Percentiles rank a stretch among this genome's conserved stretches.
phyloP scores from a whole-genome alignment of 345 rosid genomes.

The Turnera subulata region DNA sequence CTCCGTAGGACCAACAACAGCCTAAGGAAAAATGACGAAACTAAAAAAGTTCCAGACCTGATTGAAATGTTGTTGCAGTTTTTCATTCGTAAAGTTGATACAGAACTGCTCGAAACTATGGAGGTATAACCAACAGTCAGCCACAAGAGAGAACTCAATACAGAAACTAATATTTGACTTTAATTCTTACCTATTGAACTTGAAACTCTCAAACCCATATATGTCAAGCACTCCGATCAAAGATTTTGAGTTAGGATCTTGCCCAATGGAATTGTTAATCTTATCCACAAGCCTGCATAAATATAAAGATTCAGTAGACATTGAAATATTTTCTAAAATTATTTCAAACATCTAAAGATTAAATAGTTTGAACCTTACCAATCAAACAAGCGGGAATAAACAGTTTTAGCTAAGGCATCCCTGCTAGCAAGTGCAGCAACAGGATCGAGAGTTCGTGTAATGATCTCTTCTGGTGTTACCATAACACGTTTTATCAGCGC shows the following conservation, averaged over 20 bases:
- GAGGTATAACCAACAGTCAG: constrained; percentile 16
- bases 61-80: constrained; percentile 98
- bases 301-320: constrained; percentile 9
- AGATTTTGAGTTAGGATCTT: constrained; percentile 95
- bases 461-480: constrained; percentile 99
- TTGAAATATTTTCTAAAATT: constrained; percentile 2
- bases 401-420: constrained; percentile 95
- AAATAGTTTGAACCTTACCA: constrained; percentile 45
- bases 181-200: constrained; percentile 72
- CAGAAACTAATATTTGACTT: constrained; percentile 13
- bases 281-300: constrained; percentile 86
- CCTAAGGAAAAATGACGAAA: constrained; percentile 7
- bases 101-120: constrained; percentile 96
- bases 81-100: constrained; percentile 97
- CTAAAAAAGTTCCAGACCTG: constrained; percentile 49
- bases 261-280: constrained; percentile 91
- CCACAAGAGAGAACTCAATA: constrained; percentile 9
- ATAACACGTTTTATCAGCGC: constrained; percentile 96
- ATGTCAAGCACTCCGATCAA: constrained; percentile 98
- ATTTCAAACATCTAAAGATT: constrained; percentile 1
- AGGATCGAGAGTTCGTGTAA: constrained; percentile 95
- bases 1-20: constrained; percentile 9
- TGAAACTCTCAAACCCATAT: constrained; percentile 98
- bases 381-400: constrained; percentile 96
- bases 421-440: constrained; percentile 77